phyloP scores from a whole-genome alignment of 192 early-diverging fungal genomes.

The Backusella psychrophila region DNA sequence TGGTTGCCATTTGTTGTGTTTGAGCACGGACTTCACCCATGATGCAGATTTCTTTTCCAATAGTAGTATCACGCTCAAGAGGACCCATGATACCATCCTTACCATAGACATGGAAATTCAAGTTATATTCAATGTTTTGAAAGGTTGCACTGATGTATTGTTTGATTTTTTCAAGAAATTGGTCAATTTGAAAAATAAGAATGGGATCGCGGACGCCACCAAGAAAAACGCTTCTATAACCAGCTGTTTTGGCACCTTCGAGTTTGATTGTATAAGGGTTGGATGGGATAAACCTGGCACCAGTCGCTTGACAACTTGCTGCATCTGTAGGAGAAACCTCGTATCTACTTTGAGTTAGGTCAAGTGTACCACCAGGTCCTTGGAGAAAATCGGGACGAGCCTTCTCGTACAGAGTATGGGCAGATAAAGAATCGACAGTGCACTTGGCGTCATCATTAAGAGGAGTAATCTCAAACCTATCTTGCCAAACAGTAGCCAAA shows the following conservation, averaged over 20 bases:
- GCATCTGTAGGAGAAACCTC: neutral
- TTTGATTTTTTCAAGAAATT: neutral
- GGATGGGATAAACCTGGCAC: slow-evolving; percentile 8
- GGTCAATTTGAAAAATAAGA: slow-evolving; percentile 14
- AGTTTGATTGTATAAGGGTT: slow-evolving; percentile 13
- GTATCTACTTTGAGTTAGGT: slow-evolving; percentile 11
- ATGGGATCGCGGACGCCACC: slow-evolving; percentile 23
- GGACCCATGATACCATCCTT: neutral
- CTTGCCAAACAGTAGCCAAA: slow-evolving; percentile 11
- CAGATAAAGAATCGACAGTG: slow-evolving; percentile 1
- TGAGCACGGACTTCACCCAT: slow-evolving; percentile 8
- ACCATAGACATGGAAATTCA: slow-evolving; percentile 18
- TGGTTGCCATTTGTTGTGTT: slow-evolving; percentile 3
- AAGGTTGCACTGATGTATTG: neutral
- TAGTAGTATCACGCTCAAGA: neutral
- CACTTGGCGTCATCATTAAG: slow-evolving; percentile 1
- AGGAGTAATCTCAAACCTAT: neutral
- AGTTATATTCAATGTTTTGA: neutral
- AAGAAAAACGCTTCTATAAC: slow-evolving; percentile 7
- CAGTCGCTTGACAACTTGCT: neutral
- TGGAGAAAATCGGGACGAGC: slow-evolving; percentile 8
- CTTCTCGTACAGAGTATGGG: slow-evolving; percentile 23
- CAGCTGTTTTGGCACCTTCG: slow-evolving; percentile 14
- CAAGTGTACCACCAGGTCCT: slow-evolving; percentile 19
- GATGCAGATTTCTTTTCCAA: neutral